Conservation (phyloP, 2,329 filamentous ascomycete species). For the Thelonectria discophora region DNA sequence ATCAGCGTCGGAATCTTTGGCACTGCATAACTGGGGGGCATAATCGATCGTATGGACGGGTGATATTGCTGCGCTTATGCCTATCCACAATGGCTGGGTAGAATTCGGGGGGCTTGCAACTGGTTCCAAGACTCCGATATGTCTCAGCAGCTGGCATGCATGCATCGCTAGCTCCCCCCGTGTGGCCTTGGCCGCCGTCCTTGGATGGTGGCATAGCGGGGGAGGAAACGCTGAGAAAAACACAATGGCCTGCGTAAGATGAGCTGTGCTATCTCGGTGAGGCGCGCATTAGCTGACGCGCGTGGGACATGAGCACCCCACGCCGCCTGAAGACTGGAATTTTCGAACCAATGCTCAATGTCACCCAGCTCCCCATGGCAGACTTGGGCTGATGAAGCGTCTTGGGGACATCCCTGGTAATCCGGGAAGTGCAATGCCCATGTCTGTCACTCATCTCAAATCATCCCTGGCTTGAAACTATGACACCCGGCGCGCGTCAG, state of each 20-base stretch:
- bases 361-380: constrained; percentile 1
- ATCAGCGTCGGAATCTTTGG: constrained; percentile 14
- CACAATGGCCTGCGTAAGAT: constrained; percentile 29
- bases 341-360: not conserved
- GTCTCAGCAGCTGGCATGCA: constrained; percentile 6
- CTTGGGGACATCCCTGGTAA: constrained; percentile 9
- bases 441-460: constrained; percentile 28
- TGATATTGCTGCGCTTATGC: not conserved
- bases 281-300: constrained; percentile 16
- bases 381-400: constrained; percentile 6
- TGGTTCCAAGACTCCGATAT: not conserved
- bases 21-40: constrained; percentile 1
- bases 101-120: not conserved
- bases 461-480: constrained; percentile 15
- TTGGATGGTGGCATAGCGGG: constrained; percentile 26
- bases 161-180: constrained; percentile 18
- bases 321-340: constrained; percentile 17
- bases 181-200: constrained; percentile 25
- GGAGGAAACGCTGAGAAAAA: constrained; percentile 24
- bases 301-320: constrained; percentile 28
- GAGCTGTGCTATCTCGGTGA: constrained; percentile 35
- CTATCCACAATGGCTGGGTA: constrained; percentile 3
- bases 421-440: constrained; percentile 28
- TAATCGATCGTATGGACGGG: constrained; percentile 1
- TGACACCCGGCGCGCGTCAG: constrained; percentile 15